Conservation (phyloP, 108 stramenopile genomes). For the Chaetoceros muelleri region DNA sequence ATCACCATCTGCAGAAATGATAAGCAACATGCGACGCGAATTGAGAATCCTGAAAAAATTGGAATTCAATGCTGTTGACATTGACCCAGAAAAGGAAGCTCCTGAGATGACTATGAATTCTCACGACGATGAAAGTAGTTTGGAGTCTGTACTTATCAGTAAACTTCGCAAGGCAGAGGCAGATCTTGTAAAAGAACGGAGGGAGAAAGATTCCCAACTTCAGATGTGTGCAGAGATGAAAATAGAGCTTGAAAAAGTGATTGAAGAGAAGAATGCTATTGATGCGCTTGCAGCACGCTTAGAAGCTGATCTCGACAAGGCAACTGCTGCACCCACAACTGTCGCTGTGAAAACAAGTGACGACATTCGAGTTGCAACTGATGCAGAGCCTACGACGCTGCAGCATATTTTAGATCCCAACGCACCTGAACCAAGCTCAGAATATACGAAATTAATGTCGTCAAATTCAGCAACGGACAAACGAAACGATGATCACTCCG, state of each 20-base stretch:
- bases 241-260: conserved; percentile 23
- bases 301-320: conserved; percentile 67
- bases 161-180: conserved; percentile 69
- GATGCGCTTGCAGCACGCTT: conserved; percentile 56
- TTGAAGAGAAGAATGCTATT: conserved; percentile 45
- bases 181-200: conserved; percentile 73
- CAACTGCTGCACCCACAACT: conserved; percentile 37
- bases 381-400: conserved; percentile 34
- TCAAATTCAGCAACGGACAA: conserved; percentile 29
- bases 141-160: conserved; percentile 74
- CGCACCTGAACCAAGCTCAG: conserved; percentile 19
- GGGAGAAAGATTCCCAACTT: conserved; percentile 29
- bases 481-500: conserved; percentile 74
- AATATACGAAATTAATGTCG: background rate
- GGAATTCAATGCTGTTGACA: conserved; percentile 78
- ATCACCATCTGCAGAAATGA: conserved; percentile 51
- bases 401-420: conserved; percentile 59
- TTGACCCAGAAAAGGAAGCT: conserved; percentile 48
- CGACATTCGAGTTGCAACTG: conserved; percentile 3
- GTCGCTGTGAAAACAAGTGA: conserved; percentile 8
- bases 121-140: conserved; percentile 49
- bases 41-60: conserved; percentile 73
- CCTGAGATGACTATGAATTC: conserved; percentile 52
- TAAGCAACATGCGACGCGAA: conserved; percentile 79
- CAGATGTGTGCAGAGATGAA: conserved; percentile 32